Evolutionary conservation across 768 basidiomycete species (phyloP).

Genomic region (Cystofilobasidium bisporidii): DNA sequence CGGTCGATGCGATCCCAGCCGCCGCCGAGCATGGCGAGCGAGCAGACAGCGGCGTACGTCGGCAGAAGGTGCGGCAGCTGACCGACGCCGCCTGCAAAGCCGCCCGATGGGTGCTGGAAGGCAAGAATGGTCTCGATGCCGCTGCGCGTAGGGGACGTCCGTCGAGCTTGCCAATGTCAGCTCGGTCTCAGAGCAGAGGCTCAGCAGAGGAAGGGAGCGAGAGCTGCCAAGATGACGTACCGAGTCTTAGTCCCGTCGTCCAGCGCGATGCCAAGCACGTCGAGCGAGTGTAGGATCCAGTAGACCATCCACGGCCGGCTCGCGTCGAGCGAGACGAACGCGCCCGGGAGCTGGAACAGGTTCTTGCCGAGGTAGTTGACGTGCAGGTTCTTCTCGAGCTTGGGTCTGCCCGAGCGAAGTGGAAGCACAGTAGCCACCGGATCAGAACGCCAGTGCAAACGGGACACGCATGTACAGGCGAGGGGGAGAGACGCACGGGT

Average conservation of each 20-base stretch:
- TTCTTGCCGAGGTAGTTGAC: slow-evolving; percentile 64
- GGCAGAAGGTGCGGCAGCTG: slow-evolving; percentile 80
- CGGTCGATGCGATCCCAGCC: slow-evolving; percentile 84
- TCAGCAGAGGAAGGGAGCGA: background rate
- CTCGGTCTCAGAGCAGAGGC: too few species aligned
- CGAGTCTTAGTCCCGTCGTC: slow-evolving; percentile 68
- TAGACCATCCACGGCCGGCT: slow-evolving; percentile 92
- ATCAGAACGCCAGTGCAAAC: slow-evolving; percentile 9
- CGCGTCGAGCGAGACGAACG: slow-evolving; percentile 78
- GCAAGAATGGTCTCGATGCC: slow-evolving; percentile 68
- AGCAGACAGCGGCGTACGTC: slow-evolving; percentile 77
- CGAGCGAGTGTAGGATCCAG: slow-evolving; percentile 82
- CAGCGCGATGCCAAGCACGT: slow-evolving; percentile 62
- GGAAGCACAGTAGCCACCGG: background rate
- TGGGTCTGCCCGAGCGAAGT: slow-evolving; percentile 4
- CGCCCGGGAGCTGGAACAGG: slow-evolving; percentile 65
- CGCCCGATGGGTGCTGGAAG: slow-evolving; percentile 77
- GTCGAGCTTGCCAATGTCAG: too few species aligned
- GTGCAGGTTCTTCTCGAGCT: slow-evolving; percentile 56
- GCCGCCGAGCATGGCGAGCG: slow-evolving; percentile 74
- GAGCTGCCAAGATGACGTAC: slow-evolving; percentile 40
- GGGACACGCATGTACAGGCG: background rate
- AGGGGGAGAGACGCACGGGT: slow-evolving; percentile 5
- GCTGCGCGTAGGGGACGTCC: slow-evolving; percentile 46
- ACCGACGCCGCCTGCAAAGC: slow-evolving; percentile 83